Conservation (phyloP, 2,329 filamentous ascomycete genomes). For the Rhynchosporium graminicola region DNA sequence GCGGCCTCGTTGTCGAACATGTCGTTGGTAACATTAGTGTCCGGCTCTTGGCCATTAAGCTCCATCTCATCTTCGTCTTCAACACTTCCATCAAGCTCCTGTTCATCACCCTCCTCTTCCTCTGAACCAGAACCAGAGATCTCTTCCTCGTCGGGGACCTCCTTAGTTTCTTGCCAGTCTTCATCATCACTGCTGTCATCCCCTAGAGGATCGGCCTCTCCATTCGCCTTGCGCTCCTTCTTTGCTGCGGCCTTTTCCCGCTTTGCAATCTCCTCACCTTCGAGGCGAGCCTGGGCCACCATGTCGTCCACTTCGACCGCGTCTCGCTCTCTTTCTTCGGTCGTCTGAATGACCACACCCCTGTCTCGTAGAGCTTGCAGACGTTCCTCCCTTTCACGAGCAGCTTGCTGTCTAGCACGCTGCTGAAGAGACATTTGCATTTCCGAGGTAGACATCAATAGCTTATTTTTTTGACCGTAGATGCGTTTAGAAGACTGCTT, state of each 20-base stretch:
- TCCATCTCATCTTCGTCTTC: conserved; percentile 45
- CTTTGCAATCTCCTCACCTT: conserved; percentile 77
- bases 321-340: conserved; percentile 82
- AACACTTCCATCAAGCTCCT: conserved; percentile 44
- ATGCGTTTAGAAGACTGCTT: conserved; percentile 50
- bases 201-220: conserved; percentile 45
- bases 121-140: conserved; percentile 45
- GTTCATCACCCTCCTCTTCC: conserved; percentile 42
- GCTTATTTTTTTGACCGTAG: conserved; percentile 45
- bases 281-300: conserved; percentile 77
- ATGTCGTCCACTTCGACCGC: conserved; percentile 85
- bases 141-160: conserved; percentile 44
- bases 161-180: conserved; percentile 51
- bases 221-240: conserved; percentile 54
- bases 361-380: conserved; percentile 76
- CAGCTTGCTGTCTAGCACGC: conserved; percentile 78
- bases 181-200: conserved; percentile 57
- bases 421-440: conserved; percentile 68
- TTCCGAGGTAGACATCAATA: conserved; percentile 67
- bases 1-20: conserved; percentile 41
- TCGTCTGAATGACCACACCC: conserved; percentile 79
- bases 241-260: conserved; percentile 75
- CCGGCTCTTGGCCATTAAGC: conserved; percentile 46
- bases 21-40: conserved; percentile 36
- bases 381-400: conserved; percentile 72